Evolutionary conservation across 345 rosid genomes (phyloP), one percentile per base, ranked within the genome.

Genomic region (Salix purpurea): DNA sequence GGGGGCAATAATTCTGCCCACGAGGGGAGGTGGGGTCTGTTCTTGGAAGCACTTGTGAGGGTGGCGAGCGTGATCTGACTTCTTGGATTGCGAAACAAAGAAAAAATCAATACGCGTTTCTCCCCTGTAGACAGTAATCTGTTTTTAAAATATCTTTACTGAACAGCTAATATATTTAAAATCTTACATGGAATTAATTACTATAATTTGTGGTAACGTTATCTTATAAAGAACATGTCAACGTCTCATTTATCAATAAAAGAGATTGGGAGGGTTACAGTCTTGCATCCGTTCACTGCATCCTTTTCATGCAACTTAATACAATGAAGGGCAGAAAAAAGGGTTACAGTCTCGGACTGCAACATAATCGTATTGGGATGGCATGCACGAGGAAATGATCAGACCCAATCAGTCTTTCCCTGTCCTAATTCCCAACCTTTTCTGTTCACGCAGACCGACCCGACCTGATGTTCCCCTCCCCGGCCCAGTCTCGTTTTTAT

Each of bases 1-100:
- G 84, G 60, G 77, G 73, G 83, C 86, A 87, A 89, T 76, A 83
- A 85, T 88, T 87, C 83, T 80, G 88, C 85, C 88, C 89, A 79
- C 88, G 87, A 79, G 89, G 88, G 84, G 23, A 26, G 48, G 69
- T 4, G 86, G 85, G 85, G 69, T 76, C 84, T 74, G 72, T 16
- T 77, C 5, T 81, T 78, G 78, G 79, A 44, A 52, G 80, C 54
- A 28, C 71, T 32, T 68, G 54, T 7, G 34, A 15, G 19, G 66
- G 67, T 50, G 78, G 62, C 52, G 80, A 80, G 76, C 71, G 58
- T 83, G 83, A 75, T 77, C 10, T 46, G 46, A 36, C 24, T 48
- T 32, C 67, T 60, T 15, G 26, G 81, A 82, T 74, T 71, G 74
- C n/a, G 84, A 74, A 73, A 69, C 42, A 10, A 39, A 21, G 77